Evolutionary conservation across 805 yeast genomes (phyloP).

Genomic region (Zygotorulaspora florentina): DNA sequence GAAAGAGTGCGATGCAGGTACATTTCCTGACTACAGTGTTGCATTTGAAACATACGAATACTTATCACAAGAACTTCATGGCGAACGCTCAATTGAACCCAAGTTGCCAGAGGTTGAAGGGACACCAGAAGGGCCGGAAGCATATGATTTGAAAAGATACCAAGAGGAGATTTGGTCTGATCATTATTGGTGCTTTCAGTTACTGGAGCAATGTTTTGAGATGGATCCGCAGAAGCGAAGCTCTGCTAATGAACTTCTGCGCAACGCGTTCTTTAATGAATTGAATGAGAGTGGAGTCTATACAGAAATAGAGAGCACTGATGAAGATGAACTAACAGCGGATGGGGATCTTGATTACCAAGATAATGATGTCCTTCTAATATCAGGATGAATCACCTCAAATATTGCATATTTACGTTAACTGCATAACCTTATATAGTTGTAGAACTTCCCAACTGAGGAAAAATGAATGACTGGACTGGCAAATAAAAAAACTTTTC

Average conservation of each 20-base stretch:
- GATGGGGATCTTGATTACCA: slow-evolving; percentile 17
- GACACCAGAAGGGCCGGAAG: slow-evolving; percentile 14
- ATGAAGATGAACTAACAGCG: slow-evolving; percentile 24
- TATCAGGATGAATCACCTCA: slow-evolving; percentile 15
- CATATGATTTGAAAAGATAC: slow-evolving; percentile 28
- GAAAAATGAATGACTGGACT: background rate
- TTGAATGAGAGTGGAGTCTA: slow-evolving; percentile 24
- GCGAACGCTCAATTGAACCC: slow-evolving; percentile 33
- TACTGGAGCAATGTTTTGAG: slow-evolving; percentile 53
- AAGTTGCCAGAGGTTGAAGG: slow-evolving; percentile 16
- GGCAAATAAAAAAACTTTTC: background rate
- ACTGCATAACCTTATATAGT: background rate
- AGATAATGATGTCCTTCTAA: slow-evolving; percentile 27
- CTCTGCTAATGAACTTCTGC: slow-evolving; percentile 54
- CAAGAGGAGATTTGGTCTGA: slow-evolving; percentile 36
- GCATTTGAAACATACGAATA: slow-evolving; percentile 58
- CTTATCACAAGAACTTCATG: slow-evolving; percentile 37
- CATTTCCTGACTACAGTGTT: slow-evolving; percentile 69
- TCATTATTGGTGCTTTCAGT: slow-evolving; percentile 44
- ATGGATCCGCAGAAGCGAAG: slow-evolving; percentile 55
- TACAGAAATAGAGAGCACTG: slow-evolving; percentile 25
- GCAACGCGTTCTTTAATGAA: slow-evolving; percentile 57
- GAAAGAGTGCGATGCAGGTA: slow-evolving; percentile 44
- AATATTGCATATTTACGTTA: background rate
- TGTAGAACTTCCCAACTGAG: background rate